Conservation (phyloP, 495 filamentous ascomycete species). For the Tuber melanosporum region DNA sequence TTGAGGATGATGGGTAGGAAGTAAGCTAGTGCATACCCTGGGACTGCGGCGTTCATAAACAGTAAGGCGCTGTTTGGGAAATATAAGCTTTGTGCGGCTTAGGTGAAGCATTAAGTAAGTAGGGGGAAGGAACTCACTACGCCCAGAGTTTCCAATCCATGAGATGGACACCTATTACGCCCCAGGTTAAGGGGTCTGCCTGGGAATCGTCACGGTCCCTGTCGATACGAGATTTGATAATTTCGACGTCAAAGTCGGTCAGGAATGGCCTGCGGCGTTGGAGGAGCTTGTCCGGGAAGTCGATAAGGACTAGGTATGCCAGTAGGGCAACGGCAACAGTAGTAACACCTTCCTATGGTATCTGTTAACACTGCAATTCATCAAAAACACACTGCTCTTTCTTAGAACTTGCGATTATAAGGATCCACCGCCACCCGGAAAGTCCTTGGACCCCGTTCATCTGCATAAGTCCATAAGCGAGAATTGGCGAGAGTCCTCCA, state of each 20-base stretch:
- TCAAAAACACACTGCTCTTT: neutral
- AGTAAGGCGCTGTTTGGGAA: constrained; percentile 43
- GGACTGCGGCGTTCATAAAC: constrained; percentile 47
- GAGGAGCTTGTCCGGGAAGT: constrained; percentile 53
- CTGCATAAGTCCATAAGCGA: constrained; percentile 62
- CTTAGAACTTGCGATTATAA: constrained; percentile 50
- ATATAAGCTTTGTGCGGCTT: constrained; percentile 13
- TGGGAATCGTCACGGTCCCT: constrained; percentile 51
- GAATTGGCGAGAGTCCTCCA: constrained; percentile 62
- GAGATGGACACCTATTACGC: constrained; percentile 38
- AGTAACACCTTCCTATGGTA: constrained; percentile 44
- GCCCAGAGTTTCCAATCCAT: constrained; percentile 46
- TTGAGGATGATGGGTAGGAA: constrained; percentile 52
- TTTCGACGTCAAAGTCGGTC: constrained; percentile 46
- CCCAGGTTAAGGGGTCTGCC: constrained; percentile 43
- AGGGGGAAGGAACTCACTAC: constrained; percentile 34
- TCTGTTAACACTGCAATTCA: constrained; percentile 10
- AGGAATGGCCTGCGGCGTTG: constrained; percentile 47
- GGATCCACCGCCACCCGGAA: constrained; percentile 71
- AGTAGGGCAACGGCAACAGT: constrained; percentile 44
- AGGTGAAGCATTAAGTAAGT: neutral
- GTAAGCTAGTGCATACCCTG: constrained; percentile 49
- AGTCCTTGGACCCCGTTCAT: constrained; percentile 61
- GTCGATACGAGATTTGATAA: constrained; percentile 52
- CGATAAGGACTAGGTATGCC: constrained; percentile 50